A percentile compares a stretch with the other conserved stretches of the same genome.
Conservation (phyloP, 768 basidiomycete genomes). For the Dentipellis sp. region DNA sequence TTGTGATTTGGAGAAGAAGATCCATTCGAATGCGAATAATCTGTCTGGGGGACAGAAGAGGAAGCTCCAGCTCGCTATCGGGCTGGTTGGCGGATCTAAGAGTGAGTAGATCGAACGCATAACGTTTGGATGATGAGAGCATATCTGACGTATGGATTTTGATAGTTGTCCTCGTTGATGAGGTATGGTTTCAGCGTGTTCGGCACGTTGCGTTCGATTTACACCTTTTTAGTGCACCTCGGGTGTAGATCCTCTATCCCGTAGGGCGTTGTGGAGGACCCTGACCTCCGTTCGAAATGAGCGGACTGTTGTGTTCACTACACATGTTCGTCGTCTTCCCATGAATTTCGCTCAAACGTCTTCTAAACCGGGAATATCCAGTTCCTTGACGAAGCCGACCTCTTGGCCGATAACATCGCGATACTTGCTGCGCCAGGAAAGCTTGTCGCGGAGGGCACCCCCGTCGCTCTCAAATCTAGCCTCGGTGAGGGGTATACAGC, state of each 20-base stretch:
- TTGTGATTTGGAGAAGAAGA: conserved; percentile 67
- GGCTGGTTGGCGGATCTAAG: conserved; percentile 66
- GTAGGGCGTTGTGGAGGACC: conserved; percentile 70
- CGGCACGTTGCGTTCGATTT: conserved; percentile 15
- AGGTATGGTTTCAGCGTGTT: conserved; percentile 23
- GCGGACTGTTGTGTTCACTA: conserved; percentile 67
- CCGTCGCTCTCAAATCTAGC: conserved; percentile 62
- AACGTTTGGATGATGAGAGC: no score
- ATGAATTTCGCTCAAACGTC: background rate
- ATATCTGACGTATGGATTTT: background rate
- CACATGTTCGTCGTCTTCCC: conserved; percentile 42
- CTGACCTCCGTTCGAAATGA: conserved; percentile 58
- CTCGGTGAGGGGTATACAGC: conserved; percentile 69
- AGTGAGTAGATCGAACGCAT: conserved; percentile 30
- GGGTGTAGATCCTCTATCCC: conserved; percentile 74
- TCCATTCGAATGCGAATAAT: conserved; percentile 53
- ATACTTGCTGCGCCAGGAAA: conserved; percentile 70
- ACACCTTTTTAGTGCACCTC: conserved; percentile 45
- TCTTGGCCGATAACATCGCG: conserved; percentile 68
- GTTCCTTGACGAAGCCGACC: conserved; percentile 75
- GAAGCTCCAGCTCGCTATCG: conserved; percentile 77
- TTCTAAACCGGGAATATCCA: conserved; percentile 15
- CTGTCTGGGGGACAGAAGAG: conserved; percentile 77
- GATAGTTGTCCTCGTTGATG: conserved; percentile 18
- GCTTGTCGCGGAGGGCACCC: conserved; percentile 63